Conservation (phyloP, 208 protist species). For the Leptomonas pyrrhocoris region DNA sequence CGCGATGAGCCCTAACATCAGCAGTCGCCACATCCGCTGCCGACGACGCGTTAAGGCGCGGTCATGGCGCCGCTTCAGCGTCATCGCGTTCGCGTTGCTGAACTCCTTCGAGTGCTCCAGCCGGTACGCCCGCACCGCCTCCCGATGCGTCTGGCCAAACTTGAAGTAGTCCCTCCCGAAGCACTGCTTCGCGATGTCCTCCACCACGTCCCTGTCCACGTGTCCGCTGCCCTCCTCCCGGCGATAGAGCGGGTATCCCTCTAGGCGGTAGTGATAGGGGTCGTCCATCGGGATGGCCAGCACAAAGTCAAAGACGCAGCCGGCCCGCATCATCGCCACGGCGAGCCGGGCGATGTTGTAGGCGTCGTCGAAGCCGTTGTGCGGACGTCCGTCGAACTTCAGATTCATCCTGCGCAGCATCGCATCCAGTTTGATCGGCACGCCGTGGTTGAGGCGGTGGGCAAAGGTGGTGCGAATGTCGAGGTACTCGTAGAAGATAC, state of each 20-base stretch:
- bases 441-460: slow-evolving; percentile 66
- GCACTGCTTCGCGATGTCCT: slow-evolving; percentile 85
- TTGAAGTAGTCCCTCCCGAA: slow-evolving; percentile 81
- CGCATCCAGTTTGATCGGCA: slow-evolving; percentile 72
- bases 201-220: slow-evolving; percentile 80
- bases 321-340: slow-evolving; percentile 77
- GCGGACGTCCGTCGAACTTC: slow-evolving; percentile 79
- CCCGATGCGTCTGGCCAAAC: slow-evolving; percentile 68
- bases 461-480: slow-evolving; percentile 90
- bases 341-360: slow-evolving; percentile 90
- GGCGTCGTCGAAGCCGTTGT: slow-evolving; percentile 92
- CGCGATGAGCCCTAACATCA: slow-evolving; percentile 38
- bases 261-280: slow-evolving; percentile 62
- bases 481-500: slow-evolving; percentile 89
- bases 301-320: slow-evolving; percentile 88
- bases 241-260: slow-evolving; percentile 76
- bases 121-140: slow-evolving; percentile 61
- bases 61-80: slow-evolving; percentile 50
- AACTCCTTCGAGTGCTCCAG: slow-evolving; percentile 53
- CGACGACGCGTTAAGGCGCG: slow-evolving; percentile 35
- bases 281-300: slow-evolving; percentile 72
- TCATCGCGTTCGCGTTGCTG: slow-evolving; percentile 39
- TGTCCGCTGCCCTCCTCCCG: slow-evolving; percentile 78
- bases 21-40: slow-evolving; percentile 30
- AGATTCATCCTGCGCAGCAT: slow-evolving; percentile 82